phyloP scores from a whole-genome alignment of 2,329 filamentous ascomycete genomes.

The Aspergillus awamori region DNA sequence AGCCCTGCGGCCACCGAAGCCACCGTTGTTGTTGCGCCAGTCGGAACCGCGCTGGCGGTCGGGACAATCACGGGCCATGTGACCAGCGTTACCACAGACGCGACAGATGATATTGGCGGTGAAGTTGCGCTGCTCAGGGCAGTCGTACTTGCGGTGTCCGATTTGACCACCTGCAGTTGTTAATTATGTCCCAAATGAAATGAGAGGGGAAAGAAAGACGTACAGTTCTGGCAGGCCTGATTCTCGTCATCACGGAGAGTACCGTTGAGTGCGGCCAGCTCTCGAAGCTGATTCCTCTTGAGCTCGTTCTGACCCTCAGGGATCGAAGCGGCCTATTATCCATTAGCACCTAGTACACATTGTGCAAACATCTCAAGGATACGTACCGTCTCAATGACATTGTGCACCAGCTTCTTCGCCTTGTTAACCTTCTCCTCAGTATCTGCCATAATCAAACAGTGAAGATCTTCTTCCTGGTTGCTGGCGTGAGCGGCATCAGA shows the following conservation, averaged over 20 bases:
- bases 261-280: conserved; percentile 97
- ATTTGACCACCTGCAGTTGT: conserved; percentile 74
- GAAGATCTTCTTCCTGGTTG: conserved; percentile 99
- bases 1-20: conserved; percentile 51
- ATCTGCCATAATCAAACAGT: conserved; percentile 99
- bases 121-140: conserved; percentile 94
- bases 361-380: not conserved
- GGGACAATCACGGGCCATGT: conserved; percentile 97
- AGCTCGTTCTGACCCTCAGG: conserved; percentile 98
- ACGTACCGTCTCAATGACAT: conserved; percentile 96
- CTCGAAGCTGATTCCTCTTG: conserved; percentile 96
- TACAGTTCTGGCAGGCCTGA: conserved; percentile 96
- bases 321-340: conserved; percentile 84
- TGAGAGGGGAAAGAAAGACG: conserved; percentile 23
- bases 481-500: conserved; percentile 98
- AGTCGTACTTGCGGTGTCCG: conserved; percentile 98
- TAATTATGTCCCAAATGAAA: too few relatives aligned
- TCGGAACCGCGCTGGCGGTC: conserved; percentile 87
- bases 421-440: conserved; percentile 99
- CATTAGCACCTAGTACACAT: conserved; percentile 31
- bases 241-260: conserved; percentile 99
- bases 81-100: conserved; percentile 94
- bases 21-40: conserved; percentile 77
- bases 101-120: conserved; percentile 99
- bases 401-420: conserved; percentile 96